Evolutionary conservation across 2,329 filamentous ascomycete genomes (phyloP).

Genomic region (Lasiodiplodia theobromae): DNA sequence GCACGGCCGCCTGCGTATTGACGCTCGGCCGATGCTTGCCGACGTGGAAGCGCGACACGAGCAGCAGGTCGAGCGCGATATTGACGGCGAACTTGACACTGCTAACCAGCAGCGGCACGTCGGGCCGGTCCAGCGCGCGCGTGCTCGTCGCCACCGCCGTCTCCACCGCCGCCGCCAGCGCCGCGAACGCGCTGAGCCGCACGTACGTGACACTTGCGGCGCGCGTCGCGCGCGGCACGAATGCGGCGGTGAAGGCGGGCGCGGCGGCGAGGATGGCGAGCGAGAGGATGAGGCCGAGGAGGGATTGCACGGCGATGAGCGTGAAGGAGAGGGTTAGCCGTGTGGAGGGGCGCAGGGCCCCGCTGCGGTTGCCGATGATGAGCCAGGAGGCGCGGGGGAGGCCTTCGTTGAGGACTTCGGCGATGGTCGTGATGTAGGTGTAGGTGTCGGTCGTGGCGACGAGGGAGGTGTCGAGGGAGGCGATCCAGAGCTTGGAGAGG

Average conservation of each 20-base stretch:
- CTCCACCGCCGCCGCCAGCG: slow-evolving; percentile 68
- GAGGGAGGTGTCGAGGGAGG: slow-evolving; percentile 66
- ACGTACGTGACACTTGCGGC: slow-evolving; percentile 69
- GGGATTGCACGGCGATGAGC: slow-evolving; percentile 59
- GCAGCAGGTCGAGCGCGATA: slow-evolving; percentile 69
- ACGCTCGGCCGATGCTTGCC: slow-evolving; percentile 61
- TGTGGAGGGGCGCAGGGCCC: slow-evolving; percentile 43
- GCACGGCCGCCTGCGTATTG: slow-evolving; percentile 69
- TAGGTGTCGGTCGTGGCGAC: slow-evolving; percentile 71
- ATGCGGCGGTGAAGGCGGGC: slow-evolving; percentile 63
- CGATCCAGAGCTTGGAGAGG: slow-evolving; percentile 74
- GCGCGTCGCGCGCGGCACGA: slow-evolving; percentile 66
- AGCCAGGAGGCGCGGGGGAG: slow-evolving; percentile 73
- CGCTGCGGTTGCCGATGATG: slow-evolving; percentile 69
- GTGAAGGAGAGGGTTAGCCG: slow-evolving; percentile 69
- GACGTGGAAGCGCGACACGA: slow-evolving; percentile 72
- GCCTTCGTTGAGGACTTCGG: slow-evolving; percentile 75
- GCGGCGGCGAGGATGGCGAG: slow-evolving; percentile 65
- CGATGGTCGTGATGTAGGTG: slow-evolving; percentile 72
- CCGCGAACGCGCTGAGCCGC: slow-evolving; percentile 68
- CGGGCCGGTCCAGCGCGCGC: slow-evolving; percentile 71
- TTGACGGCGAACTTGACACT: slow-evolving; percentile 69
- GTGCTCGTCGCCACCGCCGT: slow-evolving; percentile 68
- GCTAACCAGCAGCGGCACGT: slow-evolving; percentile 72
- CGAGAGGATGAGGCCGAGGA: slow-evolving; percentile 66